Evolutionary conservation across 345 rosid genomes (phyloP), one percentile per base, ranked within the genome.

Genomic region (Gossypium raimondii): DNA sequence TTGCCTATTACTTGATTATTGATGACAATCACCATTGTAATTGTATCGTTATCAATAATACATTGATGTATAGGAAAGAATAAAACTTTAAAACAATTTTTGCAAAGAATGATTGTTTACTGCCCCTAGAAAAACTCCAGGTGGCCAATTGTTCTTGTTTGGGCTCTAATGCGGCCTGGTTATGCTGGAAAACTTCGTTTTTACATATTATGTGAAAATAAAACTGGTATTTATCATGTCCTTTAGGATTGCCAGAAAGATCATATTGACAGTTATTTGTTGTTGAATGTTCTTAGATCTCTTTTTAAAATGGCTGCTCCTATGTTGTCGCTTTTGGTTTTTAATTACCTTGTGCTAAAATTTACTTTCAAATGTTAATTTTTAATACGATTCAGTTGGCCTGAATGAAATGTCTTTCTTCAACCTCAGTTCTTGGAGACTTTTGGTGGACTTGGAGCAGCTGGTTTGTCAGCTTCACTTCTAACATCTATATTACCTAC

Each of bases 391-490:
- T 14, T 73, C 18, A 9, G 2, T 77, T 38, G 44, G 27, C 70
- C 75, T 77, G 58, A 25, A 50, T 25, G 58, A 81, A 51, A 67
- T 50, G 11, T 44, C 57, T 74, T 65, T 48, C 51, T 76, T 60
- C 55, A 11, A 45, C 81, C 59, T 76, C 80, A 93, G 97, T 91
- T 87, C 82, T 73, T 91, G 81, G 96, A 87, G 77, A 87, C 97
- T 52, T 88, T 90, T 83, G 92, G 98, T 75, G 97, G 98, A 73
- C 85, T 92, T 29, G 99, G 98, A 79, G 94, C 87, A 43, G 98
- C 98, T 20, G 95, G 95, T 38, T 82, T 94, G 69, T 88, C 97
- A 71, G 98, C 98, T 43, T 92, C 97, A 44, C 93, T 92, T 74
- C 83, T 92, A 78, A 91, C 97, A 69, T 94, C 95, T 51, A 93